These are phyloP conservation scores for Euphorbia peplus DNA, from an alignment of 345 rosid genomes.

Conservation along the genomic window DNA sequence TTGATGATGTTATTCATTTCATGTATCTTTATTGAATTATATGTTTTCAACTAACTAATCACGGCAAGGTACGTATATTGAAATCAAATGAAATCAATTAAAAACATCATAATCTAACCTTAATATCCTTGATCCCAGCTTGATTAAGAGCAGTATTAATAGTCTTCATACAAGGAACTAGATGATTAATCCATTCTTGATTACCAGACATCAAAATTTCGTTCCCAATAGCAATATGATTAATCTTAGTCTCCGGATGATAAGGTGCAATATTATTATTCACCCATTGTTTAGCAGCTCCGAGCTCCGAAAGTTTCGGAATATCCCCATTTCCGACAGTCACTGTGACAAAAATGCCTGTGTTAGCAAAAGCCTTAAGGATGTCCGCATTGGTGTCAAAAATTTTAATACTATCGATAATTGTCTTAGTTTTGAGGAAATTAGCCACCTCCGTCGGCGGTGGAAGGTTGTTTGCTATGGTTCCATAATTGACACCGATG, in stretches of 20 bases:
- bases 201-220: conserved; percentile 53
- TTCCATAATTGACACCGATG: conserved; percentile 85
- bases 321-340: conserved; percentile 58
- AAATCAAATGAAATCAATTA: neutral
- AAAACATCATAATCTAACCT: conserved; percentile 34
- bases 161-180: conserved; percentile 66
- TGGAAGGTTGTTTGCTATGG: conserved; percentile 68
- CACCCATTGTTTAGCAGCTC: conserved; percentile 58
- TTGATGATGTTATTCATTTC: too few relatives aligned
- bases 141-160: conserved; percentile 50
- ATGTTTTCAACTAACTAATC: too few relatives aligned
- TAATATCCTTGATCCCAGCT: conserved; percentile 51
- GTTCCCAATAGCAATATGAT: conserved; percentile 61
- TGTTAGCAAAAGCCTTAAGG: conserved; percentile 68
- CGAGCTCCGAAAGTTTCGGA: conserved; percentile 40
- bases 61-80: too few relatives aligned
- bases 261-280: conserved; percentile 46
- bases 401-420: conserved; percentile 62
- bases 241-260: conserved; percentile 67
- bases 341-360: conserved; percentile 49
- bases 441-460: conserved; percentile 68
- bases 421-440: conserved; percentile 55
- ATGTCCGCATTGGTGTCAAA: conserved; percentile 63
- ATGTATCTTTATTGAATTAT: too few relatives aligned
- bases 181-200: conserved; percentile 39